phyloP scores from a whole-genome alignment of 2,329 filamentous ascomycete genomes.

The Colletotrichum horii region DNA sequence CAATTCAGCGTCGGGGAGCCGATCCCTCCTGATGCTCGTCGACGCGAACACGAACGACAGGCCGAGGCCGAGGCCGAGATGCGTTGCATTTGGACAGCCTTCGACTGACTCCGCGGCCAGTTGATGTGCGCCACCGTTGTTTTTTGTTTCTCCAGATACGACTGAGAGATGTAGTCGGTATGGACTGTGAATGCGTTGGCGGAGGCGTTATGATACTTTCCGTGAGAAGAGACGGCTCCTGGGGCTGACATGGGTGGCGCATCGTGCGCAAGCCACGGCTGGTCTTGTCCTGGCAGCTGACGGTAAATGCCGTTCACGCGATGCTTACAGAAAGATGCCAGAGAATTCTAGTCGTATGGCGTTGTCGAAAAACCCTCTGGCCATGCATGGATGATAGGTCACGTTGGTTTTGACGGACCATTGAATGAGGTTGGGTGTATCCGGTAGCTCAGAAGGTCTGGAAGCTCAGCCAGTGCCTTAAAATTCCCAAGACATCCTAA shows the following conservation, averaged over 20 bases:
- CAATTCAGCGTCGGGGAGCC: not conserved
- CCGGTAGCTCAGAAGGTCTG: not conserved
- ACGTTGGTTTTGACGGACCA: not conserved
- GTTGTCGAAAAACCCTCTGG: not conserved
- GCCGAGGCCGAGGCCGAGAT: not conserved
- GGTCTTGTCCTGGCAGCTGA: not conserved
- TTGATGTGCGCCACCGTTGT: not conserved
- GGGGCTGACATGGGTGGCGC: not conserved
- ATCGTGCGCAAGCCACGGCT: not conserved
- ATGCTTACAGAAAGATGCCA: not conserved
- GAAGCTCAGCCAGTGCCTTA: not conserved
- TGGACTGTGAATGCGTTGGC: not conserved
- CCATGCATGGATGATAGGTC: not conserved
- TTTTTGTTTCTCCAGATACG: fast-evolving
- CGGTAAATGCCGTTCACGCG: not conserved
- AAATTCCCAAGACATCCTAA: not conserved
- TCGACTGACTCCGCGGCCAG: fast-evolving
- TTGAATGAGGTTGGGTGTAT: fast-evolving
- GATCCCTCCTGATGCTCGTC: fast-evolving
- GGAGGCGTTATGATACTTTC: not conserved
- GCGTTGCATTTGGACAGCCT: not conserved
- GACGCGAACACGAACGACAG: not conserved
- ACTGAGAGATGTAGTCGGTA: not conserved
- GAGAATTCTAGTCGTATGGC: fast-evolving
- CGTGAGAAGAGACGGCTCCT: not conserved